Conservation (phyloP, 768 basidiomycete species). For the Tylopilus intermedius region DNA sequence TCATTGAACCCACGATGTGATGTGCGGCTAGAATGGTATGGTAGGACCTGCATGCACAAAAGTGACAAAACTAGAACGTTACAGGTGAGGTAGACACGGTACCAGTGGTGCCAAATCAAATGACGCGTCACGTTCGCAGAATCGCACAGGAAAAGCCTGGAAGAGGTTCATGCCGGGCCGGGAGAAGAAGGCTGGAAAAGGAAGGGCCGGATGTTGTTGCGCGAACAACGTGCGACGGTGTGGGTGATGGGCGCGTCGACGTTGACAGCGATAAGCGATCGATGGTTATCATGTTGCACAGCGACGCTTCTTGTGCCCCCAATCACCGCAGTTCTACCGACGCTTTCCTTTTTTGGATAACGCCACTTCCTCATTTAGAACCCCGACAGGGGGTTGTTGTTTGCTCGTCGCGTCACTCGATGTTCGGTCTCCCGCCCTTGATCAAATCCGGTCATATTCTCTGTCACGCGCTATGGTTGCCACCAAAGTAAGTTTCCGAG, state of each 20-base stretch:
- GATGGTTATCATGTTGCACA: constrained; percentile 8
- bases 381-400: constrained; percentile 14
- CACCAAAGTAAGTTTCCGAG: constrained; percentile 21
- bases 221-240: constrained; percentile 14
- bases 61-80: background rate
- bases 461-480: constrained; percentile 9
- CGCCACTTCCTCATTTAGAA: constrained; percentile 20
- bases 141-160: background rate
- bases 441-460: constrained; percentile 10
- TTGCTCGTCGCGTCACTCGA: constrained; percentile 14
- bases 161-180: background rate
- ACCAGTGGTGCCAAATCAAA: background rate
- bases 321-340: constrained; percentile 20
- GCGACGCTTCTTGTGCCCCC: constrained; percentile 12
- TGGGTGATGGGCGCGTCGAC: constrained; percentile 4
- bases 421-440: constrained; percentile 28
- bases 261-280: constrained; percentile 17
- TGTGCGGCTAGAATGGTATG: background rate
- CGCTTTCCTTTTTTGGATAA: constrained; percentile 17
- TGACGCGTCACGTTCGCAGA: background rate
- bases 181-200: constrained; percentile 2
- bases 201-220: background rate
- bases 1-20: background rate
- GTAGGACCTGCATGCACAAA: background rate
- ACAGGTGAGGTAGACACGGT: background rate